A percentile compares a stretch with the other conserved stretches of the same genome.
Evolutionary conservation across 2,329 filamentous ascomycete species (phyloP).

Genomic region (Celoporthe dispersa): DNA sequence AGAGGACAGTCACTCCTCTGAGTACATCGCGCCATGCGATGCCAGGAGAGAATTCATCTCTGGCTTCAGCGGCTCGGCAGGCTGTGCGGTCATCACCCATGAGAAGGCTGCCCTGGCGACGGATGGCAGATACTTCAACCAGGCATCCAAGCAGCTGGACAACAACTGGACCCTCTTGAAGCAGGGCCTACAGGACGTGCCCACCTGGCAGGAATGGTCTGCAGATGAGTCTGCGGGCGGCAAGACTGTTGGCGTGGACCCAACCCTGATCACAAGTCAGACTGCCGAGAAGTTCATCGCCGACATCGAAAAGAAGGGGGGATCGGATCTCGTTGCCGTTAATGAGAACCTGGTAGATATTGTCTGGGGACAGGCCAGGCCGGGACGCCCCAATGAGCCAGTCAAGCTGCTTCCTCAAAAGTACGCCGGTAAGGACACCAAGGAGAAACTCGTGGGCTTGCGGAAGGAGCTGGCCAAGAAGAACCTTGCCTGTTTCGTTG

Average conservation of each 20-base stretch:
- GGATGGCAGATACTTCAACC: constrained; percentile 97
- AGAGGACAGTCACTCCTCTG: constrained; percentile 95
- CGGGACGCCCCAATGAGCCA: constrained; percentile 74
- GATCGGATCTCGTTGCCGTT: constrained; percentile 74
- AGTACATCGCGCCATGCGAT: constrained; percentile 97
- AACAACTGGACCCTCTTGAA: constrained; percentile 90
- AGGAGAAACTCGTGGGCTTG: constrained; percentile 81
- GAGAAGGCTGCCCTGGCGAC: constrained; percentile 90
- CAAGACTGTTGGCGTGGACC: constrained; percentile 89
- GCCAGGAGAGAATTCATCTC: constrained; percentile 88
- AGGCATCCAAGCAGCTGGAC: constrained; percentile 89
- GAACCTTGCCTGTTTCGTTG: constrained; percentile 82
- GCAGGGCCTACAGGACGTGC: constrained; percentile 90
- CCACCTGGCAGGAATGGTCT: constrained; percentile 97
- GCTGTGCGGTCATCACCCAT: constrained; percentile 84
- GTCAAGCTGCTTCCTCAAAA: constrained; percentile 73
- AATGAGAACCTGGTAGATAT: constrained; percentile 85
- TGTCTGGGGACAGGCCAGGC: constrained; percentile 80
- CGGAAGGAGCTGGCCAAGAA: constrained; percentile 92
- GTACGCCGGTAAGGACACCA: constrained; percentile 81
- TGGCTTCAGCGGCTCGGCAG: constrained; percentile 93
- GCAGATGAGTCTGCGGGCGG: constrained; percentile 84
- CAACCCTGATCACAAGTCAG: constrained; percentile 76
- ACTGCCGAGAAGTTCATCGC: constrained; percentile 73
- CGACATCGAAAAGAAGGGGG: constrained; percentile 85